Percentiles rank a stretch among this genome's conserved stretches.
phyloP scores from a whole-genome alignment of 2,329 filamentous ascomycete species.

The Hypoxylon sp. region DNA sequence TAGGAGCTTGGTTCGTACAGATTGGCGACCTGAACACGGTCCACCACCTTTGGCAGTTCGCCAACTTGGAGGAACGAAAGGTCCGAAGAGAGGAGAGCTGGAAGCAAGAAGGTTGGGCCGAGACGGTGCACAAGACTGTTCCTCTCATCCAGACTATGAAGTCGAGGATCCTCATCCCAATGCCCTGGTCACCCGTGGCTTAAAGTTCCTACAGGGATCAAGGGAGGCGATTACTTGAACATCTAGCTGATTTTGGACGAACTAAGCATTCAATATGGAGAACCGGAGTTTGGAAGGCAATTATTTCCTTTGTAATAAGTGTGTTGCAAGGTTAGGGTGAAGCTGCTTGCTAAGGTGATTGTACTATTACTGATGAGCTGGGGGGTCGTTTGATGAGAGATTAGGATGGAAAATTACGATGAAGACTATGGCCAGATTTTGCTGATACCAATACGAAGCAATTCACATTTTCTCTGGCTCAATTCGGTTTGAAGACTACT shows the following conservation, averaged over 20 bases:
- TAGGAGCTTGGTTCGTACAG: slow-evolving; percentile 98
- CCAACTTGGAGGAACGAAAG: slow-evolving; percentile 94
- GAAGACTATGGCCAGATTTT: slow-evolving; percentile 5
- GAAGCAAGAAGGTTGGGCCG: slow-evolving; percentile 94
- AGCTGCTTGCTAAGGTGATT: slow-evolving; percentile 19
- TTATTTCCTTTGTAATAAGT: slow-evolving; percentile 20
- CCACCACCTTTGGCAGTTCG: slow-evolving; percentile 98
- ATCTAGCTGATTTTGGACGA: slow-evolving; percentile 12
- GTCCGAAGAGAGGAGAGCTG: slow-evolving; percentile 93
- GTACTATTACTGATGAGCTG: slow-evolving; percentile 35
- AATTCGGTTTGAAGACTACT: neutral
- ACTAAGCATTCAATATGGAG: slow-evolving; percentile 37
- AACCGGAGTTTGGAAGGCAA: slow-evolving; percentile 40
- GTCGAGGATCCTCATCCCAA: slow-evolving; percentile 90
- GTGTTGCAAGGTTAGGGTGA: slow-evolving; percentile 6
- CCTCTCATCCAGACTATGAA: slow-evolving; percentile 97
- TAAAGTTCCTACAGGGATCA: slow-evolving; percentile 58
- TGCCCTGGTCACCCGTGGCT: slow-evolving; percentile 95
- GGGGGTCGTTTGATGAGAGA: slow-evolving; percentile 14
- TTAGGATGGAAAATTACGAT: slow-evolving; percentile 7
- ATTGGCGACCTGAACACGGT: slow-evolving; percentile 98
- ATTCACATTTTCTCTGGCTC: slow-evolving; percentile 6
- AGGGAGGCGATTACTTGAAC: neutral
- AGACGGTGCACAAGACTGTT: slow-evolving; percentile 98
- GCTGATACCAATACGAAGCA: slow-evolving; percentile 35